These are phyloP conservation scores for Irpex lacteus DNA, from an alignment of 1,284 basidiomycete genomes.

Conservation along the genomic window DNA sequence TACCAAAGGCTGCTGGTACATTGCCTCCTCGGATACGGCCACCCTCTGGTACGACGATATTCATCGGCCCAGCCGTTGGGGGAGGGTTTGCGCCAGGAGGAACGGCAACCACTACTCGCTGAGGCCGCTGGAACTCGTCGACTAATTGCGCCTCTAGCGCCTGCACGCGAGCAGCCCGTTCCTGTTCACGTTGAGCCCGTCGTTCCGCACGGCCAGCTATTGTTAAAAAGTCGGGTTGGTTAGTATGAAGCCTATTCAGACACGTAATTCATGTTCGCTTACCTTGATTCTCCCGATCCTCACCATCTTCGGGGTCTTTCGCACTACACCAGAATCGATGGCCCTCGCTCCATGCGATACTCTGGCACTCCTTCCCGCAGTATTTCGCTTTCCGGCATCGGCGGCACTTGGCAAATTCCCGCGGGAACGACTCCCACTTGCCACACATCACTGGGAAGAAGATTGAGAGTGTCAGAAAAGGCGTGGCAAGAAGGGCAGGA, in stretches of 20 bases:
- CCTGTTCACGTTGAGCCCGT: conserved; percentile 25
- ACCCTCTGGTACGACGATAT: not conserved
- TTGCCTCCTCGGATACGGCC: not conserved
- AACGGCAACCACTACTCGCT: conserved; percentile 2
- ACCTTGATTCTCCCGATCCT: conserved; percentile 25
- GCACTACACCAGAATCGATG: conserved; percentile 89
- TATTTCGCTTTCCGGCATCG: conserved; percentile 98
- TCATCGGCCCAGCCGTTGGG: not conserved
- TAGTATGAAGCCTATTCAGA: not conserved
- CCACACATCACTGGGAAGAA: conserved; percentile 80
- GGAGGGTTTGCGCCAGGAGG: conserved; percentile 2
- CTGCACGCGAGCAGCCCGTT: conserved; percentile 19
- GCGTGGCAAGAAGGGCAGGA: not conserved
- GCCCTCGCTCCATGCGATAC: conserved; percentile 95
- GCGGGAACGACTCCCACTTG: conserved; percentile 89
- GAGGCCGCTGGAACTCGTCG: not conserved
- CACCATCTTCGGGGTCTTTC: conserved; percentile 68
- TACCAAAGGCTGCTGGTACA: conserved; percentile 2
- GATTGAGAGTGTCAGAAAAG: not conserved
- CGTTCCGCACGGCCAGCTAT: conserved; percentile 22
- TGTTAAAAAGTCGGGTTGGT: not conserved
- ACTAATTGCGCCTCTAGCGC: not conserved
- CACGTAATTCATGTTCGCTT: conserved; percentile 12
- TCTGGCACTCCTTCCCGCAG: conserved; percentile 97
- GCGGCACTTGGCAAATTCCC: conserved; percentile 97